Evolutionary conservation across 495 filamentous ascomycete genomes (phyloP), one percentile per base, ranked within the genome.

Genomic region (Daldinia vernicosa): DNA sequence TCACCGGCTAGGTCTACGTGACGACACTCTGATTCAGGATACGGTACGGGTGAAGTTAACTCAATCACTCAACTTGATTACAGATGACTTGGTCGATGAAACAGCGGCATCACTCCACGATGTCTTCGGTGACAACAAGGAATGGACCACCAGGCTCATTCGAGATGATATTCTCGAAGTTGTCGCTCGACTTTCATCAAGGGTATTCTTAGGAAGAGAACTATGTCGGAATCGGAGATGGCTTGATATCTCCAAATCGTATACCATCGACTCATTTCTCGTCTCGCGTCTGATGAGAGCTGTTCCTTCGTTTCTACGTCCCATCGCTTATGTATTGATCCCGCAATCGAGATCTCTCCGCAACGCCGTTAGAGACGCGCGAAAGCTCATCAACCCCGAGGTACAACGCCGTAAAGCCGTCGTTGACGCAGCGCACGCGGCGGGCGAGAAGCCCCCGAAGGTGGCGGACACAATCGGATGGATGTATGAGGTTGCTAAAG

Each of bases 11-110:
- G 43, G 74, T 28, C 0, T 67, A 60, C 15, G 27, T 43, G 32
- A 72, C 71, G 67, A 71, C 6, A 35, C 51, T 1, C 57, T 81
- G 17, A 69, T 83, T 39, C 54, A 75, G 11, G 81, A 84, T 3
- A 80, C 81, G 4, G 79, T 85, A 32, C 82, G 77, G 53, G 74
- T 75, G 19, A 80, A 84, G 64, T 66, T 87, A 19, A 87, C 84
- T 9, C 84, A 84, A 60, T 79, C 80, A 1, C 80, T 86, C 22
- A 79, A 76, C 60, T 69, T 81, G 52, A 69, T 82, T 7, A 79
- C 78, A 15, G 70, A 72, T 8, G 80, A 80, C n/a, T 74, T 87
- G 0, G 82, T 83, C 12, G 80, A 79, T 40, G 81, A 85, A 67
- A 80, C 82, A 0, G 70, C 77, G 8, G 64, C 65, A 1, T 76